Evolutionary conservation across 2,329 filamentous ascomycete species (phyloP), one percentile per base, ranked within the genome.

Genomic region (Trichoderma semiorbis): DNA sequence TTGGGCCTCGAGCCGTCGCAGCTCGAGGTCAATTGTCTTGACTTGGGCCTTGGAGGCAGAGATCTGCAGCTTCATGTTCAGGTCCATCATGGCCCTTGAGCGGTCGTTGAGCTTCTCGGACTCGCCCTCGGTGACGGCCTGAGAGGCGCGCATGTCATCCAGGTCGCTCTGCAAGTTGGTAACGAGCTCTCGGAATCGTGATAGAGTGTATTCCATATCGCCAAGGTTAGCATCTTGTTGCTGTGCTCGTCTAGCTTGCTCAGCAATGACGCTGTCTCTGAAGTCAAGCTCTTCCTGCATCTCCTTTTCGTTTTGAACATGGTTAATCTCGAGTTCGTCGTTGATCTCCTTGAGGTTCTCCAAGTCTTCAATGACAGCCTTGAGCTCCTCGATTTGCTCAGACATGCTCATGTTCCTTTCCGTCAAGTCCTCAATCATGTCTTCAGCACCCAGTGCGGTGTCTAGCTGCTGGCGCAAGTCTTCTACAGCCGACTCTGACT

Each of bases 241-340:
- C 4, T 86, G 85, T 6, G 91, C 87, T 74, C 91, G 90, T 71
- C 92, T 90, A 39, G 87, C 87, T 77, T 97, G 92, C 78, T 98
- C 95, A n/a, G 89, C 86, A 74, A 98, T 92, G 73, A 97, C 84
- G 69, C 87, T 89, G 74, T 98, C 95, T 80, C 93, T 93, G 82
- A 94, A 92, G 79, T 98, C 95, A 70, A 98, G 89, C 77, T 98
- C 95, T 76, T 97, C 93, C 79, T 97, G 94, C 81, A 99, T 89
- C 79, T 98, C 95, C 80, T 95, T 97, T 79, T 97, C 93, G 43
- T 94, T 93, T 78, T 98, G 94, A 5, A 96, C 89, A 78, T 98
- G 95, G 78, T 97, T 97, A 76, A 93, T 89, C 79, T 98, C 95
- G 4, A 99, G 89, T 81, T 99, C 96, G 77, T 98, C 95, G 76